Evolutionary conservation across 1,139 yeast species (phyloP).

Genomic region (Debaryomyces subglobosus): DNA sequence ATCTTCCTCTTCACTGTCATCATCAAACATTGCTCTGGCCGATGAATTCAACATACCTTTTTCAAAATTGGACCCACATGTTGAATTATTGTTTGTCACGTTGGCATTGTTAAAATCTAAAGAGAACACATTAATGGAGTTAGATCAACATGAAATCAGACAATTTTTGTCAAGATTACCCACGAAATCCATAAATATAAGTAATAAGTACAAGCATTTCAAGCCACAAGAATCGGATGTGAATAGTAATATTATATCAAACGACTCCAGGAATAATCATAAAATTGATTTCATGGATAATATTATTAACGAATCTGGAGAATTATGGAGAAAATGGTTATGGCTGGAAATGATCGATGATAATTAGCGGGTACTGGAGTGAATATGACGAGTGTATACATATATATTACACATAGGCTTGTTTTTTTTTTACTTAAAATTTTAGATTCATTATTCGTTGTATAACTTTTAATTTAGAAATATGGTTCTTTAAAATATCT

Average conservation of each 20-base stretch:
- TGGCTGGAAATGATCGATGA: constrained; percentile 70
- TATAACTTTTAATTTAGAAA: neutral
- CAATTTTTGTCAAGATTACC: constrained; percentile 69
- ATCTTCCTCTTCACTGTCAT: constrained; percentile 20
- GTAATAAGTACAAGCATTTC: constrained; percentile 38
- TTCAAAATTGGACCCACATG: constrained; percentile 73
- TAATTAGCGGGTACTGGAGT: constrained; percentile 16
- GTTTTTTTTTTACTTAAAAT: neutral
- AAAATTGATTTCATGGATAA: constrained; percentile 66
- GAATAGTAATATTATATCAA: constrained; percentile 31
- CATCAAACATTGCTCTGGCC: constrained; percentile 6
- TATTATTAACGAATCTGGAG: constrained; percentile 79
- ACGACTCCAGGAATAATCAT: constrained; percentile 36
- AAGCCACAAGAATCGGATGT: constrained; percentile 25
- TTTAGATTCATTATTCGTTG: neutral
- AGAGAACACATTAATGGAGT: constrained; percentile 75
- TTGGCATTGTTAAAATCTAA: constrained; percentile 80
- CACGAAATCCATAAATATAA: constrained; percentile 40
- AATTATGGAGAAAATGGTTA: constrained; percentile 85
- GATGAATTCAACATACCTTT: constrained; percentile 50
- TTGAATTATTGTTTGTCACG: constrained; percentile 75
- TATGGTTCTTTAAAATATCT: no score
- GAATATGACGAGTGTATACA: neutral
- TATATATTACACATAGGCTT: neutral
- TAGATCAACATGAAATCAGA: constrained; percentile 87